A percentile compares a stretch with the other conserved stretches of the same genome.
Conservation (phyloP, 2,329 filamentous ascomycete species). For the Cladophialophora chaetospira region DNA sequence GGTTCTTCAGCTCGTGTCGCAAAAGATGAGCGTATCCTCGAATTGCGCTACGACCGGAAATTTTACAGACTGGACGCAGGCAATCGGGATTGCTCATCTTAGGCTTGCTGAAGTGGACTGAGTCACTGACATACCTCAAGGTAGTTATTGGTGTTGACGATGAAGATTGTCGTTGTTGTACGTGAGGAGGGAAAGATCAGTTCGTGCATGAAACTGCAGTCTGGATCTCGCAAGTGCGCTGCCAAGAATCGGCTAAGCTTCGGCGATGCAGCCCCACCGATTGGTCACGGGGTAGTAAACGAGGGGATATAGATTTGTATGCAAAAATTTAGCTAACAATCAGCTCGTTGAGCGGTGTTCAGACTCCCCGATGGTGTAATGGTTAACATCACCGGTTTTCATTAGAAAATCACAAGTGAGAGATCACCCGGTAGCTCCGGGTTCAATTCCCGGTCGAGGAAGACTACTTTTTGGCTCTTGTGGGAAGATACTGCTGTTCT, state of each 20-base stretch:
- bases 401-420: no score
- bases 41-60: slow-evolving; percentile 18
- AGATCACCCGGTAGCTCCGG: no score
- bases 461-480: no score
- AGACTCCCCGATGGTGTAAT: no score
- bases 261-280: no score
- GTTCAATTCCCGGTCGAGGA: no score
- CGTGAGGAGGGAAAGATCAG: background rate
- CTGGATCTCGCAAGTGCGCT: slow-evolving; percentile 6
- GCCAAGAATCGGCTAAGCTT: slow-evolving; percentile 1
- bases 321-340: no score
- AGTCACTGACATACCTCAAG: slow-evolving; percentile 32
- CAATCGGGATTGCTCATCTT: slow-evolving; percentile 32
- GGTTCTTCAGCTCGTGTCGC: slow-evolving; percentile 69
- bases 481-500: no score
- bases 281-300: no score
- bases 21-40: slow-evolving; percentile 32
- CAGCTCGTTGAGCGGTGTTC: no score
- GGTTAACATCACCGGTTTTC: no score
- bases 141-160: slow-evolving; percentile 13
- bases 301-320: no score
- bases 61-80: slow-evolving; percentile 23
- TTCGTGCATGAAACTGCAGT: background rate
- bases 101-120: slow-evolving; percentile 34
- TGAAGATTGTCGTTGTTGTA: slow-evolving; percentile 22